Base-by-base conservation (phyloP, 371 early-diverging fungal species). In the Chytridium lagenaria region DNA sequence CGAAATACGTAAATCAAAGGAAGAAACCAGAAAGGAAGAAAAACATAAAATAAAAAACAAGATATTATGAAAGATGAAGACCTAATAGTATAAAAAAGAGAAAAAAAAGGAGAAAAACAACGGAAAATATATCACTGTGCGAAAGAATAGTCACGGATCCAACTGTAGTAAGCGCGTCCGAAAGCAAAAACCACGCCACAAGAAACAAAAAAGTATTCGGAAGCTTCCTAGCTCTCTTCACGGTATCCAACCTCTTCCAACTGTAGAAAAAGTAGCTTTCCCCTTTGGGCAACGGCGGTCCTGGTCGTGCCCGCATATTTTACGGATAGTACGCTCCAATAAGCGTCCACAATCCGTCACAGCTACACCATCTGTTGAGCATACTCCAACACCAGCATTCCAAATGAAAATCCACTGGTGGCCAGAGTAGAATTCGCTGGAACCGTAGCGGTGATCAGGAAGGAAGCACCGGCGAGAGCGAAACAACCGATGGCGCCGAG, bases 81-180 rank as follows among this genome's bases (percentile, higher is more conserved):
- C 19, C 44, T 7, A 12, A 16, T 33, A 44, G 5, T 44, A 22
- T 1, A 66, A 63, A n/a, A 39, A 23, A 0, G 37, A 2, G 49
- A 67, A 28, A 34, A 2, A 12, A 26, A 44, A 44, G 7, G 44
- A 44, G 12, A 44, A 12, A n/a, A n/a, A n/a, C n/a, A n/a, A n/a
- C n/a, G 44, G 7, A 7, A 7, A 19, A 44, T 44, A 31, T 44
- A 12, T 23, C 67, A 67, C 67, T 63, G 64, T 23, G 75, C 75
- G 79, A 86, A 87, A 90, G 80, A 36, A 81, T 77, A 12, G 83
- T 78, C 12, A 84, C 80, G 15, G 79, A 74, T 30, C 67, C 69
- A 30, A 80, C 73, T n/a, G 86, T 85, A 38, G 52, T 64, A 52
- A 55, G 22, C 26, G 76, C 80, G 71, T 85, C 86, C 15, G 80